phyloP scores from a whole-genome alignment of 768 basidiomycete genomes.

The Auriscalpium microsporum region DNA sequence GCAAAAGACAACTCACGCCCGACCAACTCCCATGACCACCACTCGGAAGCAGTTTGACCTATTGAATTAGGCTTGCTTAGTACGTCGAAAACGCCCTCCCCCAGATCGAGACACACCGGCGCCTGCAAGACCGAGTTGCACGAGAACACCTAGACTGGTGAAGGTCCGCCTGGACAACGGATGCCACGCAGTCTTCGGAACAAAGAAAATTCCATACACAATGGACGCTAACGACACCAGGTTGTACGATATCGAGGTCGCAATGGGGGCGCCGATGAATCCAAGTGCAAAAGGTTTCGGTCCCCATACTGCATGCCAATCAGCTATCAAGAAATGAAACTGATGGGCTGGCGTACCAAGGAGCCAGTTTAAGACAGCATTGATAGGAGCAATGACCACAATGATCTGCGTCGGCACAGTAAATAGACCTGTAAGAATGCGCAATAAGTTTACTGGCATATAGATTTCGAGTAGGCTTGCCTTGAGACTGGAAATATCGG shows the following conservation, averaged over 20 bases:
- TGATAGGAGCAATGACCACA: slow-evolving; percentile 76
- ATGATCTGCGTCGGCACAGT: slow-evolving; percentile 79
- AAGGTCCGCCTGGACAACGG: slow-evolving; percentile 61
- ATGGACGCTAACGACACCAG: slow-evolving; percentile 61
- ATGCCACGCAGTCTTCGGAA: slow-evolving; percentile 74
- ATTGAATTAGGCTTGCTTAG: background rate
- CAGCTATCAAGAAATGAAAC: background rate
- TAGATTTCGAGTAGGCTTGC: slow-evolving; percentile 22
- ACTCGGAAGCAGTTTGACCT: slow-evolving; percentile 82
- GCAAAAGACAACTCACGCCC: slow-evolving; percentile 31
- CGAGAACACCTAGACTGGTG: slow-evolving; percentile 56
- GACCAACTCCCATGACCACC: slow-evolving; percentile 96
- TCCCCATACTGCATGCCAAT: slow-evolving; percentile 56
- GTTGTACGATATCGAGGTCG: slow-evolving; percentile 84
- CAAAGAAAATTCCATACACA: slow-evolving; percentile 52
- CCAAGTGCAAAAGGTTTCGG: slow-evolving; percentile 71
- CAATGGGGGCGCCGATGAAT: slow-evolving; percentile 87
- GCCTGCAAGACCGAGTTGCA: slow-evolving; percentile 75
- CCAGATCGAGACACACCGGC: slow-evolving; percentile 38
- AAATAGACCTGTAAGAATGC: slow-evolving; percentile 53
- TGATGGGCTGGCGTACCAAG: slow-evolving; percentile 45
- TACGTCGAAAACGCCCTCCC: too few species aligned
- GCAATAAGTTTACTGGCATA: background rate
- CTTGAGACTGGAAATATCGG: slow-evolving; percentile 80
- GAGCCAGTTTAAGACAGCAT: slow-evolving; percentile 72